A percentile compares a stretch with the other conserved stretches of the same genome.
Conservation (phyloP, 305 asterid species). For the Fraxinus paxiana region DNA sequence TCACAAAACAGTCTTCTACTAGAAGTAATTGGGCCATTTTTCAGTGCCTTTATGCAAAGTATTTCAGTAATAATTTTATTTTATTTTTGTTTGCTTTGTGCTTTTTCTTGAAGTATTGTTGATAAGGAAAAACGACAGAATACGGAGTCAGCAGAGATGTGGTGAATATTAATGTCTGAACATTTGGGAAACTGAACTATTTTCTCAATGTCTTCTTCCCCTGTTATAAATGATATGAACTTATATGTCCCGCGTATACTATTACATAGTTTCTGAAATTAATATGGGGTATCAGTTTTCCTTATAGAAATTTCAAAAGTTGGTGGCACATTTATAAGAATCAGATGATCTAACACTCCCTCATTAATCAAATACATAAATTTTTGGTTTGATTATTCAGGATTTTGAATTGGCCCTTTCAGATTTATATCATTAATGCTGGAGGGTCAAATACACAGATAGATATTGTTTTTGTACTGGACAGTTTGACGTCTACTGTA, state of each 20-base stretch:
- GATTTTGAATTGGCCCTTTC: conserved; percentile 11
- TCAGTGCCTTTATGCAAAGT: background rate
- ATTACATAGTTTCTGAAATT: conserved; percentile 8
- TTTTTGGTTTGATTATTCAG: background rate
- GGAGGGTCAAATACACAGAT: background rate
- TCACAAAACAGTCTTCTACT: background rate
- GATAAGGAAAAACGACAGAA: background rate
- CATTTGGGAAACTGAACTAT: background rate
- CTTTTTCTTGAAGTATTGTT: background rate
- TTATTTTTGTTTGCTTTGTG: background rate
- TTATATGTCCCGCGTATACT: background rate
- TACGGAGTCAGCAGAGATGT: background rate
- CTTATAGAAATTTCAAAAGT: conserved; percentile 13
- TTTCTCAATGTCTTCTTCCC: background rate
- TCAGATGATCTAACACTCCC: conserved; percentile 16
- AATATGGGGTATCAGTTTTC: conserved; percentile 32
- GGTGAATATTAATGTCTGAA: background rate
- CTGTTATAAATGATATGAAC: background rate
- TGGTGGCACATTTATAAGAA: conserved; percentile 32
- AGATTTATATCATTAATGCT: conserved; percentile 9
- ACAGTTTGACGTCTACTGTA: background rate
- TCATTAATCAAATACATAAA: conserved; percentile 1
- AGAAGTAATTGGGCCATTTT: background rate
- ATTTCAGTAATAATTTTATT: background rate
- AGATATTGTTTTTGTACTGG: background rate